Percentiles rank a stretch among this genome's conserved stretches.
phyloP scores from a whole-genome alignment of 805 yeast genomes.

The Teunomyces barrocoloradensis region DNA sequence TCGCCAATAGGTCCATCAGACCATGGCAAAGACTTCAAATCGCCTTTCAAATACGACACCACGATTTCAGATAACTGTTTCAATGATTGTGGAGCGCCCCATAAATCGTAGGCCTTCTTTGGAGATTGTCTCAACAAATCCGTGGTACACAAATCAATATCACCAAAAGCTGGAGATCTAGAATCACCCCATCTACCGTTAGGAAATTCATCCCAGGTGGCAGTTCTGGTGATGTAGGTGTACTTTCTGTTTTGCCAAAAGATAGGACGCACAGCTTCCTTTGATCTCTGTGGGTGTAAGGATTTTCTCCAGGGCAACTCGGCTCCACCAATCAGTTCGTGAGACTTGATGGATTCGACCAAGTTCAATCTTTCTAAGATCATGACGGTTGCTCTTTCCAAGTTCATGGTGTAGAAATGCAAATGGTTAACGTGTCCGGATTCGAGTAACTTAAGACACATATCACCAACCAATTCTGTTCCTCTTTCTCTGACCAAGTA shows the following conservation, averaged over 20 bases:
- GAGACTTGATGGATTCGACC: slow-evolving; percentile 41
- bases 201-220: slow-evolving; percentile 97
- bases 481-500: slow-evolving; percentile 83
- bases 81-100: slow-evolving; percentile 76
- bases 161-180: slow-evolving; percentile 95
- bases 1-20: slow-evolving; percentile 83
- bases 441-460: slow-evolving; percentile 73
- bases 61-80: slow-evolving; percentile 64
- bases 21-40: slow-evolving; percentile 83
- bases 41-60: slow-evolving; percentile 67
- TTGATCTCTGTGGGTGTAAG: slow-evolving; percentile 71
- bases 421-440: slow-evolving; percentile 78
- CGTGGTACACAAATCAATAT: slow-evolving; percentile 76
- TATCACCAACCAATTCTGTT: slow-evolving; percentile 72
- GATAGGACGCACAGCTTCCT: slow-evolving; percentile 87
- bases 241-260: slow-evolving; percentile 95
- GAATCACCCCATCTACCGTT: slow-evolving; percentile 99
- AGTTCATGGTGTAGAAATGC: slow-evolving; percentile 96
- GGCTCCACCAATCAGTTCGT: slow-evolving; percentile 38
- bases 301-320: slow-evolving; percentile 89
- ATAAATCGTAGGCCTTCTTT: slow-evolving; percentile 73
- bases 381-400: slow-evolving; percentile 89
- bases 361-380: slow-evolving; percentile 72
- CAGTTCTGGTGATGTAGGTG: slow-evolving; percentile 83
- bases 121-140: slow-evolving; percentile 80